phyloP scores from a whole-genome alignment of 2,329 filamentous ascomycete genomes.

The Geosmithia flava region DNA sequence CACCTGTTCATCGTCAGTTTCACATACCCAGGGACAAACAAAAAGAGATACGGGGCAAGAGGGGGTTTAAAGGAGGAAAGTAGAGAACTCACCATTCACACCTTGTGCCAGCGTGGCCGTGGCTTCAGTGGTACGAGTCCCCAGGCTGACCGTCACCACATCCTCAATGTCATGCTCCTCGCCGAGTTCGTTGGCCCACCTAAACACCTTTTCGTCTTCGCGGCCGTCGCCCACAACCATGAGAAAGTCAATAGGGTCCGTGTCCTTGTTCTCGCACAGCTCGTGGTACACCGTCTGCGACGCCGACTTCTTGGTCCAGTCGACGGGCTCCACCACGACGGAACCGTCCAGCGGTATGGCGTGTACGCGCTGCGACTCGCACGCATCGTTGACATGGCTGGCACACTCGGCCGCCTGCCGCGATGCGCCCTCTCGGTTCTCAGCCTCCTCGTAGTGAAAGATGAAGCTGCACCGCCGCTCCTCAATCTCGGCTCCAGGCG shows the following conservation, averaged over 20 bases:
- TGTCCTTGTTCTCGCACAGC: constrained; percentile 26
- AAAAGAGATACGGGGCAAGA: too few species aligned
- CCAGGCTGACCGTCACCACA: constrained; percentile 71
- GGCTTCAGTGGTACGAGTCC: constrained; percentile 79
- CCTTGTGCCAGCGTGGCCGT: constrained; percentile 78
- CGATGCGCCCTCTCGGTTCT: constrained; percentile 62
- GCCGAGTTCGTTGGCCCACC: constrained; percentile 75
- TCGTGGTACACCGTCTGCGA: constrained; percentile 60
- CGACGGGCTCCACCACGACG: constrained; percentile 72
- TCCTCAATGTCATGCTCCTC: constrained; percentile 27
- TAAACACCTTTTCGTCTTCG: constrained; percentile 88
- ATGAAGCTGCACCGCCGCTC: constrained; percentile 84
- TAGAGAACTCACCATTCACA: constrained; percentile 59
- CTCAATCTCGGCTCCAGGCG: constrained; percentile 78
- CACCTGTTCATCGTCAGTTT: constrained; percentile 15
- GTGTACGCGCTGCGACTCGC: constrained; percentile 70
- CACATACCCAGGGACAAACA: too few species aligned
- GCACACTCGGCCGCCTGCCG: constrained; percentile 82
- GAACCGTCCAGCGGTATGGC: constrained; percentile 71
- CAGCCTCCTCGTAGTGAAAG: constrained; percentile 78
- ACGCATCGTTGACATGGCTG: constrained; percentile 90
- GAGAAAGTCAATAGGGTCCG: constrained; percentile 59
- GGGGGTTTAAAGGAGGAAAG: too few species aligned
- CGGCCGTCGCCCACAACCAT: constrained; percentile 84
- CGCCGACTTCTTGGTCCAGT: constrained; percentile 81